Percentiles rank a stretch among this genome's conserved stretches.
These are phyloP conservation scores for Saussurea involucrata DNA, from an alignment of 129 eudicot species.

Conservation along the genomic window DNA sequence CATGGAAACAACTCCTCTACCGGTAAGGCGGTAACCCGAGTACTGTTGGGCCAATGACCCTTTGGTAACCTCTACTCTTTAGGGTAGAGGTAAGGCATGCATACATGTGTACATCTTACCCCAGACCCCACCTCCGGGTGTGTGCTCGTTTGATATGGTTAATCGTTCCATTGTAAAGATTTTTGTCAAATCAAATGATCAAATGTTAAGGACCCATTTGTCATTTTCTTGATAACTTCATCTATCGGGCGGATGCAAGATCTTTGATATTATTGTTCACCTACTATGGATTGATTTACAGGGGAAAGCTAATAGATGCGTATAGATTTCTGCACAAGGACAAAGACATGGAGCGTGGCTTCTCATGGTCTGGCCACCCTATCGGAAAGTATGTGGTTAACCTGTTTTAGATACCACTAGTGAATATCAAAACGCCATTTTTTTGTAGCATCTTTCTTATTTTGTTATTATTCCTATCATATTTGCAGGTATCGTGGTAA, in stretches of 20 bases:
- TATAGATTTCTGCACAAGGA: conserved; percentile 73
- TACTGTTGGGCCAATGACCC: no score
- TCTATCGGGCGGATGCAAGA: background rate
- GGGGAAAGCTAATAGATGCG: conserved; percentile 90
- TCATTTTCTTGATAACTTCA: background rate
- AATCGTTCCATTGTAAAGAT: background rate
- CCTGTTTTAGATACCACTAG: background rate
- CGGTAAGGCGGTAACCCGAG: no score
- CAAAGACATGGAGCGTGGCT: conserved; percentile 82
- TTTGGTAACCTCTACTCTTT: no score
- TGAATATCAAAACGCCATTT: background rate
- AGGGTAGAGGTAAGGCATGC: no score
- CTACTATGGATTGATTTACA: conserved; percentile 15
- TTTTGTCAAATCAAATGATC: background rate
- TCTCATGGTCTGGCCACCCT: conserved; percentile 97
- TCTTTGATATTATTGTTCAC: background rate
- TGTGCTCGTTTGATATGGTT: no score
- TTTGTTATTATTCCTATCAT: background rate
- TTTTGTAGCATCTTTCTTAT: background rate
- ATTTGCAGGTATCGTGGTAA: conserved; percentile 84
- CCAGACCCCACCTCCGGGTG: no score
- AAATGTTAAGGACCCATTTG: background rate
- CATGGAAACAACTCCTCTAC: no score
- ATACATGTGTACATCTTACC: no score
- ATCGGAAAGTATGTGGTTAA: conserved; percentile 65